Percentiles rank a stretch among this genome's conserved stretches.
phyloP scores from a whole-genome alignment of 2,329 filamentous ascomycete genomes.

The Magnaporthiopsis incrustans region DNA sequence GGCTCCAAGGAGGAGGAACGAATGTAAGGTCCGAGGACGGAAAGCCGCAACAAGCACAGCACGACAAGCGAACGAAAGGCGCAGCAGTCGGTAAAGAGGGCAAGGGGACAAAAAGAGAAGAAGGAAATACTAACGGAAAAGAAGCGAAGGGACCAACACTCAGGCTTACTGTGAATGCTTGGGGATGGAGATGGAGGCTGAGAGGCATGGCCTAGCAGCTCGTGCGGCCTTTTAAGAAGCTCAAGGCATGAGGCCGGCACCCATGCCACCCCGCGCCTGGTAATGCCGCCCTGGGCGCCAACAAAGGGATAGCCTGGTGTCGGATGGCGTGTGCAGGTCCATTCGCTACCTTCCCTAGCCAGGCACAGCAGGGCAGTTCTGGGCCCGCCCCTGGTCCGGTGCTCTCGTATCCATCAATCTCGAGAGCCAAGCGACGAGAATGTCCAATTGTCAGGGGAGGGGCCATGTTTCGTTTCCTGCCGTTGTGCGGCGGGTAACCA shows the following conservation, averaged over 20 bases:
- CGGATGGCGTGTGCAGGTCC: too few species aligned
- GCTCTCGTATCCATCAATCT: not conserved
- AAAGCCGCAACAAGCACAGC: not conserved
- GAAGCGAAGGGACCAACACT: not conserved
- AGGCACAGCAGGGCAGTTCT: not conserved
- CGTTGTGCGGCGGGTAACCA: not conserved
- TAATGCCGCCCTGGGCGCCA: not conserved
- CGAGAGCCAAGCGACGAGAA: not conserved
- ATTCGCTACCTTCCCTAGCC: not conserved
- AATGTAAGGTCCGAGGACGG: not conserved
- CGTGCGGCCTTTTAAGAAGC: not conserved
- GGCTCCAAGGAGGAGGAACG: not conserved
- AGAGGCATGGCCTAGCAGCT: not conserved
- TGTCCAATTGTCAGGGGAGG: too few species aligned
- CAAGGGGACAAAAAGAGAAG: not conserved
- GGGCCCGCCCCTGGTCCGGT: not conserved
- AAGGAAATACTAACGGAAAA: not conserved
- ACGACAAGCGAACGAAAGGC: not conserved
- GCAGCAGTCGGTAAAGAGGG: too few species aligned
- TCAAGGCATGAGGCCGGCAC: not conserved
- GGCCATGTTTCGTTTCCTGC: not conserved
- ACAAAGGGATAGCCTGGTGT: not conserved
- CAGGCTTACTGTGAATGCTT: not conserved
- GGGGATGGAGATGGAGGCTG: not conserved
- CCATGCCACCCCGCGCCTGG: too few species aligned